Conservation (phyloP, 2,329 filamentous ascomycete species). For the Tolypocladium amazonense region DNA sequence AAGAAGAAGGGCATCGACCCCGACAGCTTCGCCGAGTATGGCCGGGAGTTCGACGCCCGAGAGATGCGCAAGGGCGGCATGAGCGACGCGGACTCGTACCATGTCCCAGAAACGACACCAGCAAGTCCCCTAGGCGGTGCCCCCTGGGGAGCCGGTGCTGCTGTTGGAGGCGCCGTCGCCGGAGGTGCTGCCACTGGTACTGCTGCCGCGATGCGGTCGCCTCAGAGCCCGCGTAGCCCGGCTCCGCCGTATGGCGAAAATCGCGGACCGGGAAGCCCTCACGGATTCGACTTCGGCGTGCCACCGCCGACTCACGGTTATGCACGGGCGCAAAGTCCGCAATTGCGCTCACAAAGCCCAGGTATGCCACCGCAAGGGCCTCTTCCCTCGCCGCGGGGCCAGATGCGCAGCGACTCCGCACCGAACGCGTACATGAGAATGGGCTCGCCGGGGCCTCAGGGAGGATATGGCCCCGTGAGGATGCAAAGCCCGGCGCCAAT, state of each 20-base stretch:
- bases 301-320: constrained; percentile 1
- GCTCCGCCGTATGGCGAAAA: background rate
- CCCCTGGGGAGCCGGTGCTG: constrained; percentile 5
- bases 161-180: no score
- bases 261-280: background rate
- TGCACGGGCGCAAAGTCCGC: background rate
- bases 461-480: constrained; percentile 2
- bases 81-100: constrained; percentile 7
- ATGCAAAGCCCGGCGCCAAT: constrained; percentile 6
- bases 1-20: constrained; percentile 36
- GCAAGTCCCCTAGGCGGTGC: constrained; percentile 6
- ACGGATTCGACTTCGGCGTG: constrained; percentile 8
- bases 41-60: constrained; percentile 10
- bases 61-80: constrained; percentile 5
- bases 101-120: constrained; percentile 6
- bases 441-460: constrained; percentile 7
- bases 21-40: constrained; percentile 27
- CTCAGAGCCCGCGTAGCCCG: constrained; percentile 3
- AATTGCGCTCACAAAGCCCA: constrained; percentile 2
- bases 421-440: constrained; percentile 2
- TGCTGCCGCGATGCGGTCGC: background rate
- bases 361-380: background rate
- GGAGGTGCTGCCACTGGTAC: background rate
- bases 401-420: constrained; percentile 4
- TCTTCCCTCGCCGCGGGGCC: constrained; percentile 1